Base-by-base conservation (phyloP, 176 grass and related monocot genomes). In the Hordeum vulgare region DNA sequence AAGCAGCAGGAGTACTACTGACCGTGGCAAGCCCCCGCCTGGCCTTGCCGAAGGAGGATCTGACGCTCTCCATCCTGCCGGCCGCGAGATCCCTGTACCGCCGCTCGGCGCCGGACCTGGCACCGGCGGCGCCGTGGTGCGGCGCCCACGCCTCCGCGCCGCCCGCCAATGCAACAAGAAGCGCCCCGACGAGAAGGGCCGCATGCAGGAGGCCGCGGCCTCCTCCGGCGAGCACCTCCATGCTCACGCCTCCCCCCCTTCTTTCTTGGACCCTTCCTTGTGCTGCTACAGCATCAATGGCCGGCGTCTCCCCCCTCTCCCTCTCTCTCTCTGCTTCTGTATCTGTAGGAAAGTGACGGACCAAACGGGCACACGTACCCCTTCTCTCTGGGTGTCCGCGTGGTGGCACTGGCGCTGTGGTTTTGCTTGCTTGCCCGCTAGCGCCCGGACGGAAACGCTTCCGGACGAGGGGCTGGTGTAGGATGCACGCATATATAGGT, bases 41-140 rank as follows among this genome's bases (percentile, higher is more conserved):
- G 0, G 71, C 15, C 17, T 45, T 26, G 13, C 70, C 82, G 82
- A 89, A 89, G n/a, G 87, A 84, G 9, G 82, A 84, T 81, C 82
- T 89, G 60, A 89, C 77, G 82, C 87, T 89, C 37, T 75, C 82
- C 77, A 81, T 61, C 87, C 82, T 51, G 5, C 39, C 44, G 61
- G 12, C 29, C 61, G 87, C 87, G 81, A 89, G 81, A 69, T 89
- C 87, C 81, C 51, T 41, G 77, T 85, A 89, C 77, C 61, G 82
- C 36, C 87, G 77, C 82, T 85, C 87, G 29, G 76, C 82, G 47
- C 18, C 73, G 51, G 20, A 1, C 47, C 47, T 60, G 2, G 29
- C 29, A 1, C 45, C 86, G 45, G 6, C 70, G 42, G 42, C 15
- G 25, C 3, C 68, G 20, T 25, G 26, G 83, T 76, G 29, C 44